These are phyloP conservation scores for Calonectria pteridis DNA, from an alignment of 2,329 filamentous ascomycete species.

Conservation along the genomic window DNA sequence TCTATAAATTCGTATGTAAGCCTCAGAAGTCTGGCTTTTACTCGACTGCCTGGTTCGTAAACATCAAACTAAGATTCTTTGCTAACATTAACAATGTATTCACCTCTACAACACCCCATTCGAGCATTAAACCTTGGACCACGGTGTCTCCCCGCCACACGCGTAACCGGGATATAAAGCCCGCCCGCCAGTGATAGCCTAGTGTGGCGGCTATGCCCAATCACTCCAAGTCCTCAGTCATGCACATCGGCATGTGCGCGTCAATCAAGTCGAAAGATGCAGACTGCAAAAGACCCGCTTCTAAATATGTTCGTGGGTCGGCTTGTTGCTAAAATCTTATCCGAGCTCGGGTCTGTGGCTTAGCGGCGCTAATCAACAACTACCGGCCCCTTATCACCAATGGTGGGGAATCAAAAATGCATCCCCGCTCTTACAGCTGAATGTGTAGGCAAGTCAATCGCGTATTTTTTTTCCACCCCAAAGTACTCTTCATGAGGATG, in stretches of 20 bases:
- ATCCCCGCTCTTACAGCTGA: background rate
- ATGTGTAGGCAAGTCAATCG: background rate
- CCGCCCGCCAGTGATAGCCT: too few species aligned
- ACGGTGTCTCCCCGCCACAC: background rate
- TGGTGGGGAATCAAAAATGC: background rate
- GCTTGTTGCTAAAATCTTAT: background rate
- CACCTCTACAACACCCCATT: too few species aligned
- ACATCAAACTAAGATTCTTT: too few species aligned
- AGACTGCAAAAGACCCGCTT: background rate
- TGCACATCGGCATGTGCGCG: background rate
- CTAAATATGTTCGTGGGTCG: background rate
- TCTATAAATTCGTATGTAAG: too few species aligned
- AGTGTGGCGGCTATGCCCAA: background rate
- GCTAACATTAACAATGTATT: background rate
- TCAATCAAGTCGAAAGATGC: background rate
- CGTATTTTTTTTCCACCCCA: background rate
- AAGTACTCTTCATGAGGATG: background rate
- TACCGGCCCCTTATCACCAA: too few species aligned
- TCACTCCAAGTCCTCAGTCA: background rate
- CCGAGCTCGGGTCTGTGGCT: background rate
- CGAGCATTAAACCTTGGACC: background rate
- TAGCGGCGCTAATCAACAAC: background rate
- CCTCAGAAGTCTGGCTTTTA: too few species aligned
- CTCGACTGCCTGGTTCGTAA: too few species aligned
- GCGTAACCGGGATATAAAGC: background rate